phyloP scores from a whole-genome alignment of 202 grass and related monocot species.

The Miscanthus sacchariflorus region DNA sequence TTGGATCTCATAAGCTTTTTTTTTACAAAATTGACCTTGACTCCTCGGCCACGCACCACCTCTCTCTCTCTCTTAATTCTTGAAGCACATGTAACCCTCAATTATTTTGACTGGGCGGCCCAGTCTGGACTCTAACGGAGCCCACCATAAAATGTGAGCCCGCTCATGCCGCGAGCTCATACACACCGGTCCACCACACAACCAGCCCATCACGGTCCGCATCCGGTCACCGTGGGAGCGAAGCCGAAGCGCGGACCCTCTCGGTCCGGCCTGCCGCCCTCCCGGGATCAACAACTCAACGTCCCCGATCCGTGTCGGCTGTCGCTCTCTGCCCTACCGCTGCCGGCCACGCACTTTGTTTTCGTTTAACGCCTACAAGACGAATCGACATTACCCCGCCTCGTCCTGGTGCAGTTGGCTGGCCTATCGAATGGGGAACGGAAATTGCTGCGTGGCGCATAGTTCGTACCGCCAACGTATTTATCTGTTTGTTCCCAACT shows the following conservation, averaged over 20 bases:
- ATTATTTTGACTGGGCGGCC: neutral
- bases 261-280: too few relatives aligned
- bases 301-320: too few relatives aligned
- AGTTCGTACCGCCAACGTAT: neutral
- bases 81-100: too few relatives aligned
- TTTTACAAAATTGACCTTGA: neutral
- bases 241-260: too few relatives aligned
- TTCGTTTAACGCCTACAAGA: neutral
- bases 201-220: too few relatives aligned
- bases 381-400: neutral
- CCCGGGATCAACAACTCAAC: too few relatives aligned
- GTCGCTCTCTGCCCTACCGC: neutral
- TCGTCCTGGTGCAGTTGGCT: neutral
- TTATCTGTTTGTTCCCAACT: too few relatives aligned
- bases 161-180: too few relatives aligned
- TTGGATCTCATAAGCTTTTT: too few relatives aligned
- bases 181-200: too few relatives aligned
- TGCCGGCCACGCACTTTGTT: neutral
- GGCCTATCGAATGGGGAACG: neutral
- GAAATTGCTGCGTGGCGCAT: neutral
- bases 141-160: neutral
- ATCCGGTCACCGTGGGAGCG: too few relatives aligned
- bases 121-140: neutral
- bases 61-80: neutral
- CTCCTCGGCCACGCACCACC: neutral